A percentile compares a stretch with the other conserved stretches of the same genome.
phyloP scores from a whole-genome alignment of 2,329 filamentous ascomycete species.

The Exophiala bonariae region DNA sequence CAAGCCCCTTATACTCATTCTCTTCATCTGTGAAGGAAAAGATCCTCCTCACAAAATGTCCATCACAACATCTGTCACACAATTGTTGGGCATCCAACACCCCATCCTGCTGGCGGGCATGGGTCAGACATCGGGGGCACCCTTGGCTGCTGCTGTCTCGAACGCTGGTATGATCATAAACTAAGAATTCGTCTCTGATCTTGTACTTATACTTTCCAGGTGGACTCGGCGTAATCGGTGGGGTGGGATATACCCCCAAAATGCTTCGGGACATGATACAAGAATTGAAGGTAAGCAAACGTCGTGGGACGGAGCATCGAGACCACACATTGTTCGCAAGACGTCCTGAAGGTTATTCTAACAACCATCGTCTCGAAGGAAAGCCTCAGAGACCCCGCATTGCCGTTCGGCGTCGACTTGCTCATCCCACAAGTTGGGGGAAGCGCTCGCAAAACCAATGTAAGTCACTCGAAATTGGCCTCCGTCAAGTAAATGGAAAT shows the following conservation, averaged over 20 bases:
- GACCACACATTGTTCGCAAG: no score
- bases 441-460: conserved; percentile 69
- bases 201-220: conserved; percentile 4
- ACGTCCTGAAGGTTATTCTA: no score
- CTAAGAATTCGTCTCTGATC: neutral
- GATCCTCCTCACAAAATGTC: conserved; percentile 27
- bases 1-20: no score
- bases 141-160: conserved; percentile 28
- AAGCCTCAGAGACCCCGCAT: conserved; percentile 57
- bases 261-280: conserved; percentile 72
- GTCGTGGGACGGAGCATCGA: neutral
- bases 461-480: no score
- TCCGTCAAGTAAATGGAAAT: no score
- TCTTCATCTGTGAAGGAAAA: no score
- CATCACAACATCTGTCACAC: conserved; percentile 23
- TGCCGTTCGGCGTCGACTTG: conserved; percentile 80
- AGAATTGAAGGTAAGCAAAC: conserved; percentile 21
- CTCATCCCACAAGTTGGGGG: conserved; percentile 79
- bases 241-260: conserved; percentile 53
- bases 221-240: conserved; percentile 30
- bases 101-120: conserved; percentile 30
- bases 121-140: conserved; percentile 25
- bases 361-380: conserved; percentile 42
- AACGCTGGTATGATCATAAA: conserved; percentile 22
- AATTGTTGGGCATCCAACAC: conserved; percentile 27